Evolutionary conservation across 2,329 filamentous ascomycete genomes (phyloP).

Genomic region (Ceratocystis lukuohia): DNA sequence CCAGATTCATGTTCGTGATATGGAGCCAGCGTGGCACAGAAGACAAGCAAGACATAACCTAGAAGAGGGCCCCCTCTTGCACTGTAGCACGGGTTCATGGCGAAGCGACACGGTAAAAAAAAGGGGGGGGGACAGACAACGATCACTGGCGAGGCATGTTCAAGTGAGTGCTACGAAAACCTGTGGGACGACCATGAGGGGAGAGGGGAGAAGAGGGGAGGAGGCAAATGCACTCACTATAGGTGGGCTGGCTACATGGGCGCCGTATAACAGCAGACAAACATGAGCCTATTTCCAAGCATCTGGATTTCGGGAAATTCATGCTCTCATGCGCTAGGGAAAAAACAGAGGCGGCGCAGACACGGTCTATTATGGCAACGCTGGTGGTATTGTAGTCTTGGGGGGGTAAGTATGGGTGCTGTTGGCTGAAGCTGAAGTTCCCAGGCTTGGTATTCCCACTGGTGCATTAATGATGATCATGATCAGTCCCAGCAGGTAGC

Average conservation of each 20-base stretch:
- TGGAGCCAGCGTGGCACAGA: not conserved
- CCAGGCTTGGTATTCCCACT: not conserved
- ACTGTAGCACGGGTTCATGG: not conserved
- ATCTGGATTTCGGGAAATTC: conserved; percentile 4
- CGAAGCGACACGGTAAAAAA: not conserved
- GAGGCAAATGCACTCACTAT: not conserved
- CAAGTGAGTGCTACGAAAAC: not conserved
- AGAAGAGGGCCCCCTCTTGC: not conserved
- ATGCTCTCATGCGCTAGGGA: conserved; percentile 1
- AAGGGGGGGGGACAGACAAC: not conserved
- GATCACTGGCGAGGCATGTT: no score
- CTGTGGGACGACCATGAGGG: not conserved
- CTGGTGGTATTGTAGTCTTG: not conserved
- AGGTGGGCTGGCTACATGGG: not conserved
- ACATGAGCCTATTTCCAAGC: not conserved
- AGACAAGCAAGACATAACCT: not conserved
- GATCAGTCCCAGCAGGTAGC: not conserved
- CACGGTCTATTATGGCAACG: not conserved
- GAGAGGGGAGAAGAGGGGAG: not conserved
- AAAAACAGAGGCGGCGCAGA: not conserved
- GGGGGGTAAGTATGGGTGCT: not conserved
- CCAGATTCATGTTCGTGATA: not conserved
- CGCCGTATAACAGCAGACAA: not conserved
- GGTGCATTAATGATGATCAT: conserved; percentile 8
- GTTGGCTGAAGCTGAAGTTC: not conserved